Evolutionary conservation across 2,329 filamentous ascomycete genomes (phyloP).

Genomic region (Juglanconis oblonga): DNA sequence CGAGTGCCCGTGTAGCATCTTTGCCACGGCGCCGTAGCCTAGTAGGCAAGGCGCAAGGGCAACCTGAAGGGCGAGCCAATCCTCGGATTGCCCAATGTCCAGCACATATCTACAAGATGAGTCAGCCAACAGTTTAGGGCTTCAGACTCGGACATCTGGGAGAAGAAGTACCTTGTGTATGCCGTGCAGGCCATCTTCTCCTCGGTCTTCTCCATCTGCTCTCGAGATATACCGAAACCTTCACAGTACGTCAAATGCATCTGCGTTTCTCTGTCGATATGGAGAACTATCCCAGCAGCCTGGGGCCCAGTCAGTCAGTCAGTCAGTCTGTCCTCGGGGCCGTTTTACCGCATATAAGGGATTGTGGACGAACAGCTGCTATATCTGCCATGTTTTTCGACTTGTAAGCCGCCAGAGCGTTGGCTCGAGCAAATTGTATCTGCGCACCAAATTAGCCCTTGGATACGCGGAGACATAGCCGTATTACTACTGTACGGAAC

Average conservation of each 20-base stretch:
- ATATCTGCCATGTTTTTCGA: slow-evolving; percentile 72
- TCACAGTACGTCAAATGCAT: slow-evolving; percentile 82
- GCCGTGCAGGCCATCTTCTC: slow-evolving; percentile 52
- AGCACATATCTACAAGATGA: slow-evolving; percentile 64
- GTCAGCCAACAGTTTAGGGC: slow-evolving; percentile 33
- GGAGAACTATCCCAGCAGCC: slow-evolving; percentile 60
- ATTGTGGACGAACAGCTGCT: slow-evolving; percentile 52
- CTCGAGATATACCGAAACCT: slow-evolving; percentile 71
- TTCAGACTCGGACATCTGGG: slow-evolving; percentile 75
- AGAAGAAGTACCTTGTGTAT: slow-evolving; percentile 30
- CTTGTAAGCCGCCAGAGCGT: slow-evolving; percentile 84
- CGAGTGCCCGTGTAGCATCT: slow-evolving; percentile 62
- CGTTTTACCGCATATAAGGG: no score
- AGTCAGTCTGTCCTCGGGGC: background rate
- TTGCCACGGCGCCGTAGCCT: slow-evolving; percentile 81
- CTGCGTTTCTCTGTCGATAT: slow-evolving; percentile 76
- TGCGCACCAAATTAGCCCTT: slow-evolving; percentile 29
- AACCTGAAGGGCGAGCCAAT: slow-evolving; percentile 84
- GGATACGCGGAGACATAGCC: background rate
- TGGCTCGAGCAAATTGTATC: slow-evolving; percentile 85
- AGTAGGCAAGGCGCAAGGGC: slow-evolving; percentile 83
- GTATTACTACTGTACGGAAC: slow-evolving; percentile 20
- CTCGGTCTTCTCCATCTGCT: slow-evolving; percentile 68
- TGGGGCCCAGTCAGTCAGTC: slow-evolving; percentile 7
- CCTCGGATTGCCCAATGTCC: slow-evolving; percentile 81